These are phyloP conservation scores for Lathyrus oleraceus DNA, from an alignment of 306 rosid species.

Conservation along the genomic window DNA sequence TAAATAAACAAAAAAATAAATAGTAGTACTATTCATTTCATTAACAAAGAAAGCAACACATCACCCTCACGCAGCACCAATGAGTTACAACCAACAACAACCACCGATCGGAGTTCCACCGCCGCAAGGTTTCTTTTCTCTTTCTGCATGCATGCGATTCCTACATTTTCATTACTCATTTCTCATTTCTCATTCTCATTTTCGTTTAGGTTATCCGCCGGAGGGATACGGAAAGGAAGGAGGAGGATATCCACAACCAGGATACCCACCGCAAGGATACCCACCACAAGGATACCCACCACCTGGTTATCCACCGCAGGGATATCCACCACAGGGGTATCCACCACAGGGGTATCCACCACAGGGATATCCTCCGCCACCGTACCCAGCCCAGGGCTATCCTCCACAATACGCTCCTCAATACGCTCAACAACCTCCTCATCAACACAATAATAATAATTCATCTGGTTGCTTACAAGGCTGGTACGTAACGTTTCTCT, in stretches of 20 bases:
- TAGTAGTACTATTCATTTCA: neutral
- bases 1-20: neutral
- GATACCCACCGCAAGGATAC: constrained; percentile 42
- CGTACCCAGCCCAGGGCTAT: constrained; percentile 45
- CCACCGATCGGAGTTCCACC: constrained; percentile 98
- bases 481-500: constrained; percentile 53
- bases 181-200: neutral
- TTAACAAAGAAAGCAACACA: neutral
- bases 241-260: constrained; percentile 58
- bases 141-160: neutral
- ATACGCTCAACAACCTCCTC: constrained; percentile 80
- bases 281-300: constrained; percentile 53
- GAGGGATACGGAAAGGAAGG: constrained; percentile 73
- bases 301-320: constrained; percentile 40
- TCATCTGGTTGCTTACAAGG: constrained; percentile 70
- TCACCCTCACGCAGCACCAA: constrained; percentile 8
- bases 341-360: constrained; percentile 61
- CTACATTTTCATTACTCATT: neutral
- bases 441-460: constrained; percentile 29
- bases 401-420: constrained; percentile 74
- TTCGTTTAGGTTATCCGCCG: constrained; percentile 74
- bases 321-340: constrained; percentile 45
- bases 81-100: constrained; percentile 83
- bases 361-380: constrained; percentile 43
- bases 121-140: constrained; percentile 55